Evolutionary conservation across 305 asterid genomes (phyloP).

Genomic region (Solanum hybrid): DNA sequence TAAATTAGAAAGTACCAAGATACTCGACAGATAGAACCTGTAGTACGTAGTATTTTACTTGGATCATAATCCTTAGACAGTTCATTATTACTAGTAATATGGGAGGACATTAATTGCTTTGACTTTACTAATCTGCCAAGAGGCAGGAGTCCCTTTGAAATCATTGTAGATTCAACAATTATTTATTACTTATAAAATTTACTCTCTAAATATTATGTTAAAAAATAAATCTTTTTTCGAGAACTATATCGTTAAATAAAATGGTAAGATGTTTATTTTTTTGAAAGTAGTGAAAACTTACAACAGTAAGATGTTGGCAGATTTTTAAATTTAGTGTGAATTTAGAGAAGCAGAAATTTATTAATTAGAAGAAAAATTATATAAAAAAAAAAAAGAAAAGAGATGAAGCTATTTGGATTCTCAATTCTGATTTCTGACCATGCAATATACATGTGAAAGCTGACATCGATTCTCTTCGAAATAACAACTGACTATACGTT

Average conservation of each 20-base stretch:
- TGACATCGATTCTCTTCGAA: not conserved
- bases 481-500: not conserved
- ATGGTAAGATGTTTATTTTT: not conserved
- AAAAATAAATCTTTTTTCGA: not conserved
- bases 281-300: not conserved
- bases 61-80: not conserved
- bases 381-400: not conserved
- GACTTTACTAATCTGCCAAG: not conserved
- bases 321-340: not conserved
- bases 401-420: not conserved
- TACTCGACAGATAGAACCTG: not conserved
- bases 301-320: not conserved
- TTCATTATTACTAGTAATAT: not conserved
- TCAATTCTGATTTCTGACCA: not conserved
- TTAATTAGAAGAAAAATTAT: not conserved
- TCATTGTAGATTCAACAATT: not conserved
- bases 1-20: not conserved
- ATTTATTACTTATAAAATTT: not conserved
- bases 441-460: not conserved
- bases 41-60: not conserved
- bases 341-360: not conserved
- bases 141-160: not conserved
- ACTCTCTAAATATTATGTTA: not conserved
- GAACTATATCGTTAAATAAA: not conserved
- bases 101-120: not conserved